A percentile compares a stretch with the other conserved stretches of the same genome.
Evolutionary conservation across 2,329 filamentous ascomycete species (phyloP).

Genomic region (Phaeosphaeria sp.): DNA sequence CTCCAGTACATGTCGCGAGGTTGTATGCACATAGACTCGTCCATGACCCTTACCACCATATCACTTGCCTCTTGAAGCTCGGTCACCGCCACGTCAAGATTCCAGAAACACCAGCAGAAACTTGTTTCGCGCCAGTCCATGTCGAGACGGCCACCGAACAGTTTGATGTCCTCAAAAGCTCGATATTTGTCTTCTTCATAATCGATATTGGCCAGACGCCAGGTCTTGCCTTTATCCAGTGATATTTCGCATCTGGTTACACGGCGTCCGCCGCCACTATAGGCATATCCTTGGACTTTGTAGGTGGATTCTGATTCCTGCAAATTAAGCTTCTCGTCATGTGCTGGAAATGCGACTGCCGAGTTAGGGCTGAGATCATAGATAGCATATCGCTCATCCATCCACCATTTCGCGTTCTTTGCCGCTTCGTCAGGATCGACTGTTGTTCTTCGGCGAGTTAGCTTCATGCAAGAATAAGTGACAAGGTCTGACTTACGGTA

Average conservation of each 20-base stretch:
- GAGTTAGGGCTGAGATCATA: constrained; percentile 92
- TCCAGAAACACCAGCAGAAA: constrained; percentile 96
- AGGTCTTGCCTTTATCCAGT: constrained; percentile 80
- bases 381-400: constrained; percentile 88
- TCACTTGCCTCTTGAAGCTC: constrained; percentile 71
- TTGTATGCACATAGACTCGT: constrained; percentile 85
- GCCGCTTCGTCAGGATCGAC: constrained; percentile 81
- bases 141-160: constrained; percentile 80
- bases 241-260: constrained; percentile 85
- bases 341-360: constrained; percentile 78
- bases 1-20: constrained; percentile 97
- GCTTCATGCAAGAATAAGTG: not conserved
- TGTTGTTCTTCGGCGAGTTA: constrained; percentile 64
- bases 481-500: constrained; percentile 62
- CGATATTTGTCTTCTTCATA: constrained; percentile 90
- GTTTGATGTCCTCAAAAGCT: constrained; percentile 63
- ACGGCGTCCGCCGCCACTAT: constrained; percentile 83
- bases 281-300: constrained; percentile 80
- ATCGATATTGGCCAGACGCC: constrained; percentile 76
- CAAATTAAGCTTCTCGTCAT: constrained; percentile 71
- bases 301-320: constrained; percentile 61
- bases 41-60: constrained; percentile 85
- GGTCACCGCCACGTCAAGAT: constrained; percentile 68
- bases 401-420: constrained; percentile 78
- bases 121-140: constrained; percentile 80